Evolutionary conservation across 495 filamentous ascomycete genomes (phyloP), one percentile per base, ranked within the genome.

Genomic region (Pyrenopolyporus hunteri): DNA sequence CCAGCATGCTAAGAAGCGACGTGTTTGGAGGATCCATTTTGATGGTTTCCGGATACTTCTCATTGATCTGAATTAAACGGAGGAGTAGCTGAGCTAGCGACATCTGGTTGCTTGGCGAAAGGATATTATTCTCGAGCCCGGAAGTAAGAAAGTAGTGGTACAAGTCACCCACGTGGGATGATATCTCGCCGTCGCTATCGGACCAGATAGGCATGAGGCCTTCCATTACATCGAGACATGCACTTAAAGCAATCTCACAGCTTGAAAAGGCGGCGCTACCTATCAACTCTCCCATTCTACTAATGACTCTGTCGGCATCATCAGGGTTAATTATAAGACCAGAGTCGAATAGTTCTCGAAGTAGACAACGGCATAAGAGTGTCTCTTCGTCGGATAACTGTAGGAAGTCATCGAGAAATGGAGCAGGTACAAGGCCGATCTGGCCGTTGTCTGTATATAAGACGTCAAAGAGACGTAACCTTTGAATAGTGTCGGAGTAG

Each of bases 91-190:
- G 75, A 11, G 87, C 83, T 40, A 96, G 76, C 2, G 77, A 74
- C 47, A 86, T 82, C 49, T 89, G 86, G n/a, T 88, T 82, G 25
- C 77, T 79, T 11, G 86, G 70, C 4, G 92, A 93, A 11, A 89
- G 78, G 49, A 85, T 82, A 13, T 81, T 82, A 42, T 80, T 86
- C 22, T 82, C 77, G 11, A 96, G 66, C 1, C 84, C 80, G 13
- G 76, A 78, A 28, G 83, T 84, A 16, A 91, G 82, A 62, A 93
- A 87, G 82, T 89, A 93, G 16, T 79, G 71, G 72, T 97, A 98
- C n/a, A 98, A 70, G 37, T 91, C 86, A 40, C 84, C 80, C 20
- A 85, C 90, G 49, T 81, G 78, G 1, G 83, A 80, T 11, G 77
- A 78, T 13, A 95, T 71, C n/a, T 83, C 77, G 26, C 75, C 71